Percentiles rank a stretch among this genome's conserved stretches.
phyloP scores from a whole-genome alignment of 2,329 filamentous ascomycete species.

The Tolypocladium sp. region DNA sequence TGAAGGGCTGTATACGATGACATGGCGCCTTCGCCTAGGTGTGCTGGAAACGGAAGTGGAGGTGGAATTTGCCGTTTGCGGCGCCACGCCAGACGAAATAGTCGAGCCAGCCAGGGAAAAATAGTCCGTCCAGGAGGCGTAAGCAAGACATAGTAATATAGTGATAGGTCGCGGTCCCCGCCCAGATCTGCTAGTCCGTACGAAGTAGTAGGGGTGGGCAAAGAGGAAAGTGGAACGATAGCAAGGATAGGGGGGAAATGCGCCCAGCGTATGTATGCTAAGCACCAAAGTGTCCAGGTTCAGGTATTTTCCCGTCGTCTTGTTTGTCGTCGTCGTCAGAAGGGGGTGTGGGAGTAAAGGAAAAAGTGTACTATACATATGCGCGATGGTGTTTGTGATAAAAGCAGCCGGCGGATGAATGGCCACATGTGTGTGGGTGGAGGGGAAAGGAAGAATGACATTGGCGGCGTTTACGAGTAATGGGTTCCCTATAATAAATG shows the following conservation, averaged over 20 bases:
- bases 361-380: background rate
- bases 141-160: background rate
- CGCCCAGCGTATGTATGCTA: background rate
- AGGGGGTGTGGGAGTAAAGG: background rate
- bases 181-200: background rate
- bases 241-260: background rate
- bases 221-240: conserved; percentile 1
- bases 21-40: background rate
- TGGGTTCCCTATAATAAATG: background rate
- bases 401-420: background rate
- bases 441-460: background rate
- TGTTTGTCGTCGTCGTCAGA: background rate
- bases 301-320: background rate
- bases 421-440: background rate
- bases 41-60: background rate
- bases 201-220: background rate
- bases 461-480: background rate
- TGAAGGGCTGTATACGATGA: background rate
- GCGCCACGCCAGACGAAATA: background rate
- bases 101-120: background rate
- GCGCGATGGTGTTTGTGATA: background rate
- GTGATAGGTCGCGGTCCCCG: background rate
- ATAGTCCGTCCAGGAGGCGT: background rate
- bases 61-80: background rate
- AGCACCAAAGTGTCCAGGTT: background rate